These are phyloP conservation scores for Cryphonectria parasitica DNA, from an alignment of 2,329 filamentous ascomycete genomes.

Conservation along the genomic window DNA sequence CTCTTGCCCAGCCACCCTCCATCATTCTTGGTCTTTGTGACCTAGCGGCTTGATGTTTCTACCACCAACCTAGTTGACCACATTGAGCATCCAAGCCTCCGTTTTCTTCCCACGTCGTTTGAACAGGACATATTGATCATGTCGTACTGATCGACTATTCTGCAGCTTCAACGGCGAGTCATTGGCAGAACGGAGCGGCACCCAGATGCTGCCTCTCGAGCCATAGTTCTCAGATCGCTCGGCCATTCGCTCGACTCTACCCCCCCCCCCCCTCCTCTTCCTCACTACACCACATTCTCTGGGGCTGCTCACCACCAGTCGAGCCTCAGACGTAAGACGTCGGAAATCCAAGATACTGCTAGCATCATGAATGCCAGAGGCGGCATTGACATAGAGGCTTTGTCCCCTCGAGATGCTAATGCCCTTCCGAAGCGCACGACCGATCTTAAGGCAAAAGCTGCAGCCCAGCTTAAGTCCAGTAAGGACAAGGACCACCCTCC, in stretches of 20 bases:
- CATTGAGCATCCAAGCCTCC: background rate
- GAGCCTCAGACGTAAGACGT: background rate
- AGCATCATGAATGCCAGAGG: slow-evolving; percentile 44
- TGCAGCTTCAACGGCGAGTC: slow-evolving; percentile 14
- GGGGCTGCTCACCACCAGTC: background rate
- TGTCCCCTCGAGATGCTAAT: slow-evolving; percentile 68
- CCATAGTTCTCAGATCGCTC: slow-evolving; percentile 14
- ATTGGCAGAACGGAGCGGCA: slow-evolving; percentile 18
- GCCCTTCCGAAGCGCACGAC: slow-evolving; percentile 57
- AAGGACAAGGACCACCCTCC: slow-evolving; percentile 70
- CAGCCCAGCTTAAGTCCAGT: slow-evolving; percentile 56
- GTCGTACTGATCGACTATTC: slow-evolving; percentile 9
- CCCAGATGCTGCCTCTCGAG: slow-evolving; percentile 6
- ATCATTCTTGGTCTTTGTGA: background rate
- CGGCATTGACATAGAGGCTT: slow-evolving; percentile 63
- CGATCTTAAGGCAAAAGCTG: slow-evolving; percentile 57
- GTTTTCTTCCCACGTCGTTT: background rate
- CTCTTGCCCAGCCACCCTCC: slow-evolving; percentile 12
- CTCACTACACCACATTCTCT: background rate
- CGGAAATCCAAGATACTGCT: slow-evolving; percentile 33
- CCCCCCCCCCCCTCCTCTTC: background rate
- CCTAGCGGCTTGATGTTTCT: background rate
- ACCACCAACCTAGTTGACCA: background rate
- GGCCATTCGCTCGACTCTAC: slow-evolving; percentile 10
- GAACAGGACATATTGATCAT: background rate